Conservation (phyloP, 176 grass and related monocot genomes). For the Oryza coarctata region DNA sequence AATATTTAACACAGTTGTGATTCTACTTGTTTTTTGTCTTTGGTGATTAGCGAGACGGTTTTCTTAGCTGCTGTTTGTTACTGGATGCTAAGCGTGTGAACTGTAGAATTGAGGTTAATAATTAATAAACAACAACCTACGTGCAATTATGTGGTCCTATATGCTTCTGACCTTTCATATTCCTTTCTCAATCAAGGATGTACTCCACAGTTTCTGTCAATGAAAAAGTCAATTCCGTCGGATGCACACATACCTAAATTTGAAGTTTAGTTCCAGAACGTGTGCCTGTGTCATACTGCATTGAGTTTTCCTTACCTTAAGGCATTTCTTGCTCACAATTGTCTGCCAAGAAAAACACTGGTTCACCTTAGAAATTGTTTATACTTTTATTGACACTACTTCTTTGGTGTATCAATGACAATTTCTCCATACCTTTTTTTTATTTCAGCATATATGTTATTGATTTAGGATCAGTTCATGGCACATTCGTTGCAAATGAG, state of each 20-base stretch:
- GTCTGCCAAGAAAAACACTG: constrained; percentile 15
- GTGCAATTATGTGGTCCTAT: neutral
- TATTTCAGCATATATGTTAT: constrained; percentile 81
- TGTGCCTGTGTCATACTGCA: neutral
- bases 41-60: neutral
- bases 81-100: neutral
- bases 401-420: constrained; percentile 19
- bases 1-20: constrained; percentile 10
- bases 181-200: neutral
- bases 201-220: neutral
- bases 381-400: constrained; percentile 21
- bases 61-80: neutral
- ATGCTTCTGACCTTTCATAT: neutral
- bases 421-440: neutral
- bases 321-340: constrained; percentile 1
- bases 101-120: neutral
- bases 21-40: neutral
- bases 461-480: constrained; percentile 93
- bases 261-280: neutral
- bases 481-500: constrained; percentile 97
- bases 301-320: neutral
- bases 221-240: neutral
- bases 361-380: neutral
- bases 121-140: neutral
- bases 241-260: neutral